These are phyloP conservation scores for Citrus glauca DNA, from an alignment of 345 rosid genomes.

Conservation along the genomic window DNA sequence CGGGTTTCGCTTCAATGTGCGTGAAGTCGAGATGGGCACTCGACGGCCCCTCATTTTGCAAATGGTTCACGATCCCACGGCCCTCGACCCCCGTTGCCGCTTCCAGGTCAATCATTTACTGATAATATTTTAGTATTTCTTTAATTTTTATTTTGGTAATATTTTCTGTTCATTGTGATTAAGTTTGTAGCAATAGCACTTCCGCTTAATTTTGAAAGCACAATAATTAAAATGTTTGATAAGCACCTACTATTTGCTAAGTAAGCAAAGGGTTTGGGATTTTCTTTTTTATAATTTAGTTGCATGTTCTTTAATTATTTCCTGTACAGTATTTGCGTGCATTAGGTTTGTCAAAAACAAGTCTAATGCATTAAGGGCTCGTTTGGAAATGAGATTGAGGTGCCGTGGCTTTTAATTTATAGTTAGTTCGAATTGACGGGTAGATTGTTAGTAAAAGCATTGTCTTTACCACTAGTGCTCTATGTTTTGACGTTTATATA, in stretches of 20 bases:
- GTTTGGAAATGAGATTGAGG: not conserved
- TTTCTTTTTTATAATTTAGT: not conserved
- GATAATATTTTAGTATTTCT: no score
- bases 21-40: conserved; percentile 98
- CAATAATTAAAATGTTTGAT: not conserved
- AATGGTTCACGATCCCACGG: conserved; percentile 89
- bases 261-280: not conserved
- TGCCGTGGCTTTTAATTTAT: not conserved
- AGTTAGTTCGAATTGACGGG: not conserved
- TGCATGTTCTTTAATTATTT: not conserved
- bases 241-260: not conserved
- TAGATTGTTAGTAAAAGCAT: not conserved
- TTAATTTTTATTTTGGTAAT: not conserved
- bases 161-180: not conserved
- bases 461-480: not conserved
- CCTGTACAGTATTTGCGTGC: not conserved
- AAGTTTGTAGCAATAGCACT: not conserved
- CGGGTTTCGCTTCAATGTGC: conserved; percentile 90
- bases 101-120: conserved; percentile 51
- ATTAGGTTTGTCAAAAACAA: no score
- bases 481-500: not conserved
- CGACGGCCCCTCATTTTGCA: conserved; percentile 91
- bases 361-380: not conserved
- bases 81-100: conserved; percentile 82
- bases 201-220: not conserved